Conservation (phyloP, 371 early-diverging fungal species). For the Mucor plumbeus region DNA sequence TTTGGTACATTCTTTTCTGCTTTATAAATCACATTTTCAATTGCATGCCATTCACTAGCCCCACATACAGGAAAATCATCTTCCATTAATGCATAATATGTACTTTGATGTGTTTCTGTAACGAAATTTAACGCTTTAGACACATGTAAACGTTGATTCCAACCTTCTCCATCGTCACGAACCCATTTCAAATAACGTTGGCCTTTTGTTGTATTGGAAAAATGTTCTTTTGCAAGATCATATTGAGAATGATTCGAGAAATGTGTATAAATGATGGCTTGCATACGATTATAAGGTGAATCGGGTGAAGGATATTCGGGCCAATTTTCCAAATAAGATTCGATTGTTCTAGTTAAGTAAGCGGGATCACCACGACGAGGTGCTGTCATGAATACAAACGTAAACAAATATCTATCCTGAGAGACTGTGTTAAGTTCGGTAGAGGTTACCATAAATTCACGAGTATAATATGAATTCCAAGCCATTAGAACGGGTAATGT, state of each 20-base stretch:
- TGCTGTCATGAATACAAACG: conserved; percentile 65
- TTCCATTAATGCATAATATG: conserved; percentile 51
- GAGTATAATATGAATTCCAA: conserved; percentile 46
- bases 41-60: conserved; percentile 42
- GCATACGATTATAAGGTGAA: conserved; percentile 57
- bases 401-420: conserved; percentile 53
- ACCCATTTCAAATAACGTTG: conserved; percentile 61
- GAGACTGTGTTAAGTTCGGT: conserved; percentile 39
- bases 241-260: conserved; percentile 60
- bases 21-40: conserved; percentile 45
- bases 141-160: conserved; percentile 64
- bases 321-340: conserved; percentile 62
- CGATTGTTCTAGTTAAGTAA: conserved; percentile 54
- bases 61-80: conserved; percentile 58
- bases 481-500: conserved; percentile 44
- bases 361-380: conserved; percentile 60
- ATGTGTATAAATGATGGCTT: conserved; percentile 66
- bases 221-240: conserved; percentile 47
- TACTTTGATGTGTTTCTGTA: conserved; percentile 28
- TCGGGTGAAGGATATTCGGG: conserved; percentile 47
- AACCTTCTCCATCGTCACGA: conserved; percentile 53
- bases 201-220: conserved; percentile 49
- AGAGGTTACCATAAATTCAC: conserved; percentile 40
- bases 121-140: conserved; percentile 51
- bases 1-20: conserved; percentile 39